Percentiles rank a stretch among this genome's conserved stretches.
phyloP scores from a whole-genome alignment of 75 land plant genomes.

The Larix kaempferi region DNA sequence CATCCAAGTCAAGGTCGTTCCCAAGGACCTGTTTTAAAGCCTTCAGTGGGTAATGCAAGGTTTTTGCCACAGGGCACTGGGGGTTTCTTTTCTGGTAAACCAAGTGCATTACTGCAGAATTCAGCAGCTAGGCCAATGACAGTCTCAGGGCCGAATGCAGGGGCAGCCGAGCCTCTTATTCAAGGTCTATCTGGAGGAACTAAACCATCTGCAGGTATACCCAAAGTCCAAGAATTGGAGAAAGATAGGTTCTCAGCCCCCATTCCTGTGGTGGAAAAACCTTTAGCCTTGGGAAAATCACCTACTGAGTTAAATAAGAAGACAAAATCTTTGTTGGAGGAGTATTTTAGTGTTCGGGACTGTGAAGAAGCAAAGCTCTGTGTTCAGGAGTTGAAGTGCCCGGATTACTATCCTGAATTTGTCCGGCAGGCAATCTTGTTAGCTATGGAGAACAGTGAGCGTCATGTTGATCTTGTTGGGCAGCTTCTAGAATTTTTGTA shows the following conservation, averaged over 20 bases:
- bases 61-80: conserved; percentile 73
- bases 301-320: conserved; percentile 42
- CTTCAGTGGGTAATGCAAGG: conserved; percentile 34
- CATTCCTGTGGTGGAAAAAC: conserved; percentile 17
- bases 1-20: conserved; percentile 17
- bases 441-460: conserved; percentile 65
- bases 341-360: conserved; percentile 64
- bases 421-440: conserved; percentile 60
- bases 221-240: conserved; percentile 7
- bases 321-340: conserved; percentile 68
- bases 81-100: conserved; percentile 36
- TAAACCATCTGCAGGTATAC: conserved; percentile 7
- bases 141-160: background rate
- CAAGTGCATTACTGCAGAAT: conserved; percentile 71
- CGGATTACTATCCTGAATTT: conserved; percentile 64
- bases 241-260: conserved; percentile 3
- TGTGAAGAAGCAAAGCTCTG: conserved; percentile 82
- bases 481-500: conserved; percentile 54
- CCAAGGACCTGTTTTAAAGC: conserved; percentile 26
- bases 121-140: conserved; percentile 21
- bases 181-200: conserved; percentile 10
- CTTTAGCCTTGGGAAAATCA: conserved; percentile 12
- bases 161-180: conserved; percentile 16
- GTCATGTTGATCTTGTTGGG: conserved; percentile 35
- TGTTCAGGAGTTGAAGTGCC: conserved; percentile 72